These are phyloP conservation scores for Axilococcus clingmanii DNA, from an alignment of 139 green algal genomes.

Conservation along the genomic window DNA sequence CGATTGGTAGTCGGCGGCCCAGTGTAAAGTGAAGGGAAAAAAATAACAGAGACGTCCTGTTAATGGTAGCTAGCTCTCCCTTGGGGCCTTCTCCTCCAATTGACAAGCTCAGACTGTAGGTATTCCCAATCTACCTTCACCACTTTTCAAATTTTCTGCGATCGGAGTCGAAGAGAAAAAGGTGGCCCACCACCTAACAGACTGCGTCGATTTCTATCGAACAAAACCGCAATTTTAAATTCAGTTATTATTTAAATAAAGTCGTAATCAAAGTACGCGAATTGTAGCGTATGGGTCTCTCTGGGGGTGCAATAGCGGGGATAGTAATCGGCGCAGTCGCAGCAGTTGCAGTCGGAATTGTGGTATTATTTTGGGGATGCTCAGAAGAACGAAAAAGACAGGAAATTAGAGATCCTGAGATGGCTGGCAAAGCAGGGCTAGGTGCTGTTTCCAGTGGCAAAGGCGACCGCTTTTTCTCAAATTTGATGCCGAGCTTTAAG, in stretches of 20 bases:
- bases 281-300: background rate
- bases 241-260: background rate
- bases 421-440: background rate
- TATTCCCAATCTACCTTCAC: background rate
- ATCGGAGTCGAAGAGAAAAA: too few species aligned
- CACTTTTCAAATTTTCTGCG: too few species aligned
- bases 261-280: background rate
- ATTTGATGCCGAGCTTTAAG: slow-evolving; percentile 11
- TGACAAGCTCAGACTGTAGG: background rate
- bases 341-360: background rate
- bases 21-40: too few species aligned
- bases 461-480: slow-evolving; percentile 16
- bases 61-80: too few species aligned
- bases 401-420: slow-evolving; percentile 5
- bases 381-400: background rate
- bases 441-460: background rate
- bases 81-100: background rate
- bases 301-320: slow-evolving; percentile 3
- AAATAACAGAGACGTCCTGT: too few species aligned
- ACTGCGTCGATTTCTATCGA: background rate
- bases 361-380: slow-evolving; percentile 1
- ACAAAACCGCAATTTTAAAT: background rate
- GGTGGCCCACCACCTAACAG: too few species aligned
- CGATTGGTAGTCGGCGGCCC: too few species aligned
- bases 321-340: slow-evolving; percentile 11